phyloP scores from a whole-genome alignment of 75 land plant species.

The Pseudotsuga menziesii region DNA sequence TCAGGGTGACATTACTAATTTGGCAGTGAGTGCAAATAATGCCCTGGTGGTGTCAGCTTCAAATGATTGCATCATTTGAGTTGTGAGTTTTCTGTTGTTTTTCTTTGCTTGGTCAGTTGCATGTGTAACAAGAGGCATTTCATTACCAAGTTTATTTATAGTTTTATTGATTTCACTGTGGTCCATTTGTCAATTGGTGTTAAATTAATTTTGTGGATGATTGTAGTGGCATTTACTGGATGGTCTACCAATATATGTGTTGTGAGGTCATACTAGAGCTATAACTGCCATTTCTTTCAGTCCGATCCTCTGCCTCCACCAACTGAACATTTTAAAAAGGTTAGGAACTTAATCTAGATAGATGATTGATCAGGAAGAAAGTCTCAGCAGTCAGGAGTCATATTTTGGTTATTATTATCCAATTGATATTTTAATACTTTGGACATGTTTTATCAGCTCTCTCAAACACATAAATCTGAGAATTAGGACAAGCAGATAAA shows the following conservation, averaged over 20 bases:
- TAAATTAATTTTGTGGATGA: not conserved
- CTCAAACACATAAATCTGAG: too few species aligned
- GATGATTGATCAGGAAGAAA: too few species aligned
- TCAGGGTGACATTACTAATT: slow-evolving; percentile 97
- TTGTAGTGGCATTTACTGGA: slow-evolving; percentile 92
- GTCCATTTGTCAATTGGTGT: not conserved
- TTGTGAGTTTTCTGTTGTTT: slow-evolving; percentile 54
- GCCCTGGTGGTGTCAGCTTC: slow-evolving; percentile 92
- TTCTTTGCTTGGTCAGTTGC: not conserved
- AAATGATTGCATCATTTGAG: slow-evolving; percentile 85
- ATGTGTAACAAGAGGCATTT: not conserved
- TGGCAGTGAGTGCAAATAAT: slow-evolving; percentile 88
- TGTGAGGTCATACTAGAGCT: slow-evolving; percentile 82
- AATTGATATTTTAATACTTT: too few species aligned
- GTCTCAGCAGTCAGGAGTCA: too few species aligned
- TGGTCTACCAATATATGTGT: slow-evolving; percentile 83
- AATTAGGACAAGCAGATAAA: too few species aligned
- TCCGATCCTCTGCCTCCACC: too few species aligned
- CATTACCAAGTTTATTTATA: not conserved
- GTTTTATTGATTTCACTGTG: not conserved
- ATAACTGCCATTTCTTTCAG: slow-evolving; percentile 96
- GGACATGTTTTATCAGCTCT: too few species aligned
- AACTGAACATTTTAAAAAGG: too few species aligned
- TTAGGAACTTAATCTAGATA: too few species aligned
- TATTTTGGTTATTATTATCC: too few species aligned